phyloP scores from a whole-genome alignment of 2,329 filamentous ascomycete species.

The Tricladium varicosporioides region DNA sequence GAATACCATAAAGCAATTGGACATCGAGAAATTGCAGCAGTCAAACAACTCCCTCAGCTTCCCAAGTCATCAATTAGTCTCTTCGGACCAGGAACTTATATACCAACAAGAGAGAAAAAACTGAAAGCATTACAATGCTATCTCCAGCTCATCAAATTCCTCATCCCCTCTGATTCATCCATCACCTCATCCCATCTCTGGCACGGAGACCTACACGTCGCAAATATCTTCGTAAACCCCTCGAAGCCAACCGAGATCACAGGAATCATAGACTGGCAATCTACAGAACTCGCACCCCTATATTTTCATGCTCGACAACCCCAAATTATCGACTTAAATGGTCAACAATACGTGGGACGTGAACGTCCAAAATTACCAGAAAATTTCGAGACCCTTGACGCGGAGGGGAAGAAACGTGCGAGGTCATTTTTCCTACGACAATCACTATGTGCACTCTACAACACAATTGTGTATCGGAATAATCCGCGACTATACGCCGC shows the following conservation, averaged over 20 bases:
- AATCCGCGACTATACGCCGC: constrained; percentile 13
- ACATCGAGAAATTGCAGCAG: constrained; percentile 13
- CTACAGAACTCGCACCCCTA: constrained; percentile 36
- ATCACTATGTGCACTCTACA: constrained; percentile 16
- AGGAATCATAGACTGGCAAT: constrained; percentile 42
- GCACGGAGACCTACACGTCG: constrained; percentile 39
- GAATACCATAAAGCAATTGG: constrained; percentile 13
- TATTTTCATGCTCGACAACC: constrained; percentile 33
- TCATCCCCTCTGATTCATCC: constrained; percentile 2
- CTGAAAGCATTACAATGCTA: constrained; percentile 5
- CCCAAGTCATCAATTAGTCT: constrained; percentile 10
- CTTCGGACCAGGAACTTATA: constrained; percentile 13
- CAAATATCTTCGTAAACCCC: constrained; percentile 42
- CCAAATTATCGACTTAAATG: constrained; percentile 1
- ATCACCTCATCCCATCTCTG: constrained; percentile 29
- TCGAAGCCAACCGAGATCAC: constrained; percentile 36
- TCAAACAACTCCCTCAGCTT: constrained; percentile 10
- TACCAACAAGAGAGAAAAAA: constrained; percentile 10
- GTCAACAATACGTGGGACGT: background rate
- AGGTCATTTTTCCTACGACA: constrained; percentile 11
- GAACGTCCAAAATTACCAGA: constrained; percentile 17
- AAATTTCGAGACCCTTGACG: constrained; percentile 37
- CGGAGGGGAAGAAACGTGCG: constrained; percentile 28
- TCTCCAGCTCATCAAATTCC: constrained; percentile 3
- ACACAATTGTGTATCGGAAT: constrained; percentile 1